Evolutionary conservation across 768 basidiomycete species (phyloP).

Genomic region (Amanita exitialis): DNA sequence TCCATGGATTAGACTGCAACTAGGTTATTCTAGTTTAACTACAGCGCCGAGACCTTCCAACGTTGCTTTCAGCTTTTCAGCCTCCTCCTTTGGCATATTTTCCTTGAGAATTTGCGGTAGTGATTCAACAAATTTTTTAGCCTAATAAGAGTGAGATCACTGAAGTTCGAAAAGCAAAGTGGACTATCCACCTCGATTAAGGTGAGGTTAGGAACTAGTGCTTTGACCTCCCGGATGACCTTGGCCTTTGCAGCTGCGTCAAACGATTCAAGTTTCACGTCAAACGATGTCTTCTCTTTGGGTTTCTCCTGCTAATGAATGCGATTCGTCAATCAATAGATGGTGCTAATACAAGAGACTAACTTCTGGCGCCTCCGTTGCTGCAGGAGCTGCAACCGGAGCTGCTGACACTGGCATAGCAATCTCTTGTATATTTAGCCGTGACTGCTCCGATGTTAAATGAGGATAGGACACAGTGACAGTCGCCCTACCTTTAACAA

Average conservation of each 20-base stretch:
- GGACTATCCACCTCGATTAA: conserved; percentile 79
- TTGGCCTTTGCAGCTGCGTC: conserved; percentile 90
- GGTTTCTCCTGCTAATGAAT: conserved; percentile 64
- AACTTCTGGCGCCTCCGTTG: conserved; percentile 62
- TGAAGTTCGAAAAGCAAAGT: conserved; percentile 1
- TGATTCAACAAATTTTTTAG: conserved; percentile 98
- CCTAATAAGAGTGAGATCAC: conserved; percentile 37
- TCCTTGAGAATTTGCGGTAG: conserved; percentile 91
- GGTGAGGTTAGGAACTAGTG: conserved; percentile 88
- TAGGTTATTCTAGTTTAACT: conserved; percentile 66
- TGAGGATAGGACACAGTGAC: neutral
- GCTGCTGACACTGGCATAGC: conserved; percentile 77
- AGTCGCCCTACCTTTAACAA: conserved; percentile 64
- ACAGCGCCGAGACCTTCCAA: conserved; percentile 86
- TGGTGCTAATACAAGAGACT: conserved; percentile 12
- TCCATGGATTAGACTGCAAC: conserved; percentile 12
- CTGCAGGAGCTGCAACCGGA: conserved; percentile 44
- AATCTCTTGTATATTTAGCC: conserved; percentile 95
- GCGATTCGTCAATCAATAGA: neutral
- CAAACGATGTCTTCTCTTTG: conserved; percentile 98
- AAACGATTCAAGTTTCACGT: conserved; percentile 90
- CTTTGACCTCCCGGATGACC: conserved; percentile 96
- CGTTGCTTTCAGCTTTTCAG: conserved; percentile 90
- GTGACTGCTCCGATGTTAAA: conserved; percentile 41
- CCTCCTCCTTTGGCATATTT: conserved; percentile 92